Base-by-base conservation (phyloP, 257 asterid species). In the Thymus quinquecostatus region DNA sequence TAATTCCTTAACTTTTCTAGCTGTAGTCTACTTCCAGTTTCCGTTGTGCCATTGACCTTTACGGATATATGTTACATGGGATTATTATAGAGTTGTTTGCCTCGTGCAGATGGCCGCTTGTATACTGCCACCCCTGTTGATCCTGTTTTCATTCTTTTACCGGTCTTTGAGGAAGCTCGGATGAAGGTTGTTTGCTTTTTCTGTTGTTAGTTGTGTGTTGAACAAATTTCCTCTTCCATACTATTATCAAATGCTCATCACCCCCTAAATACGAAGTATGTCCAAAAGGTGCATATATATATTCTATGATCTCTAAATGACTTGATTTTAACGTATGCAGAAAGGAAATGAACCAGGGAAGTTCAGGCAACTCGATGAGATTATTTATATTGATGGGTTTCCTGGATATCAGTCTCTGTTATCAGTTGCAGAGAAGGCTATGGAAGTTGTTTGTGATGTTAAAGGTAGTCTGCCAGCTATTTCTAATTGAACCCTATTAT, bases 301-400 rank as follows among this genome's bases (percentile, higher is more conserved):
- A 43, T 57, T 60, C 47, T 69, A 71, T 59, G 49, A 65, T 65
- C 48, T 53, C 43, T 51, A 33, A 63, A 34, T 45, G 69, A 62
- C 14, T 48, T 48, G 5, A 2, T 48, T 59, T 53, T 69, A 71
- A 51, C 70, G 43, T 30, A 27, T 85, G 90, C 87, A 91, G 99
- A 92, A 88, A 82, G 88, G 85, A 38, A 76, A 83, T 61, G 97
- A 92, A 77, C 86, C 82, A 28, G 99, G 99, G 77, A 95, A 82
- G 85, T 95, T 95, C 79, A 87, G 98, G 91, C 97, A 89, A 78
- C 84, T 86, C 69, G 97, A 92, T 76, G 99, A 95, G 81, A 95
- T 95, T 62, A 76, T 83, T 7, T 89, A 88, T 69, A 55, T 92
- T 75, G 80, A 80, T 29, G 97, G 83, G 38, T 89, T 75, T 80